Percentiles rank a stretch among this genome's conserved stretches.
Evolutionary conservation across 2,329 filamentous ascomycete genomes (phyloP).

Genomic region (Lizonia empirigonia): DNA sequence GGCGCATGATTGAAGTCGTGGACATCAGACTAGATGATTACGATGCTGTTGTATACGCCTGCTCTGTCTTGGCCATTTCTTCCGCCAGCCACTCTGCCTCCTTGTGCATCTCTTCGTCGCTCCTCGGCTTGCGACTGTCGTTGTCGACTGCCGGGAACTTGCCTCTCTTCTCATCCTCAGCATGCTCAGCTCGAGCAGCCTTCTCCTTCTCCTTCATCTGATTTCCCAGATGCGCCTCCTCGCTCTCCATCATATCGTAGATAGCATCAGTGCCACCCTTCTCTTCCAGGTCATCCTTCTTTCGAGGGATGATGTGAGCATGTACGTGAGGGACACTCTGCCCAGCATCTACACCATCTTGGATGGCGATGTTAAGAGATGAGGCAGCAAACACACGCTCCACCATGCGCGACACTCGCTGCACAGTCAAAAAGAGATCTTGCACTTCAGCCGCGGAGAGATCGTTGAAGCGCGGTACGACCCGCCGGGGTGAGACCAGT

Average conservation of each 20-base stretch:
- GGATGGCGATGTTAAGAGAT: conserved; percentile 91
- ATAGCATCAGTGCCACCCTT: conserved; percentile 71
- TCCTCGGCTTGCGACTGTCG: conserved; percentile 67
- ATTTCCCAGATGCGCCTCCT: conserved; percentile 81
- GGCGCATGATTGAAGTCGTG: no score
- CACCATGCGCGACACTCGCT: conserved; percentile 79
- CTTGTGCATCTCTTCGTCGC: conserved; percentile 74
- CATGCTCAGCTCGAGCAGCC: conserved; percentile 34
- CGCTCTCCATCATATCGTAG: conserved; percentile 81
- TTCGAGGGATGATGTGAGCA: conserved; percentile 84
- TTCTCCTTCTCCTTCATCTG: conserved; percentile 67
- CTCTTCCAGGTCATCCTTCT: conserved; percentile 62
- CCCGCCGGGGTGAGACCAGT: conserved; percentile 77
- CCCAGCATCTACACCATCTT: conserved; percentile 87
- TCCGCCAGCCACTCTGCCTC: conserved; percentile 73
- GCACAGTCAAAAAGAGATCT: conserved; percentile 88
- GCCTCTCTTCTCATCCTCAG: conserved; percentile 48
- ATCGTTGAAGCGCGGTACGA: conserved; percentile 74
- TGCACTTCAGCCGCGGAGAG: conserved; percentile 73
- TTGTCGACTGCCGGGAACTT: conserved; percentile 74
- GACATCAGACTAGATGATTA: no score
- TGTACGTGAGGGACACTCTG: conserved; percentile 96
- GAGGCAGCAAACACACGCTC: conserved; percentile 66
- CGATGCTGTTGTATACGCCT: neutral
- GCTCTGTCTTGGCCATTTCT: conserved; percentile 57